Evolutionary conservation across 164 flowering plant genomes (phyloP).

Genomic region (Nelumbo lutea): DNA sequence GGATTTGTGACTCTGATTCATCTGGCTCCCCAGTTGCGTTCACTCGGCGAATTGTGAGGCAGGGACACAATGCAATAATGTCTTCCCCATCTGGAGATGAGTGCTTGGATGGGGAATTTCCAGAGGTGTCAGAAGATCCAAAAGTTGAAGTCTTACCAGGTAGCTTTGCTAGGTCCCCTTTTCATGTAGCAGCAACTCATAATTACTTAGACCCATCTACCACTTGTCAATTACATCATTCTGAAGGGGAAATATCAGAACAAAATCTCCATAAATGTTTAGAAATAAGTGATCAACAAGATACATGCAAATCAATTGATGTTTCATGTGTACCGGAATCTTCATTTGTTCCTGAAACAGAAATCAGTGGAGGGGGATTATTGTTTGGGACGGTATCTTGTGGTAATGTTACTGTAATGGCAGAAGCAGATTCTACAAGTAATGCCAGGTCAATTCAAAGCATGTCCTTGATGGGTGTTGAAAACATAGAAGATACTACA

Average conservation of each 20-base stretch:
- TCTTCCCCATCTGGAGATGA: conserved; percentile 77
- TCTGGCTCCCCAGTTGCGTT: conserved; percentile 52
- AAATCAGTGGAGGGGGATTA: conserved; percentile 32
- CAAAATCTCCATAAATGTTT: conserved; percentile 18
- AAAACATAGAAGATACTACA: conserved; percentile 15
- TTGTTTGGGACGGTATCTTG: conserved; percentile 28
- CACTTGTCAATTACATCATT: conserved; percentile 17
- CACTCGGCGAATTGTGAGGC: conserved; percentile 31
- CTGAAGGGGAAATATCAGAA: conserved; percentile 16
- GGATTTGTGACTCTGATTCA: conserved; percentile 29
- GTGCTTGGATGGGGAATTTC: conserved; percentile 13
- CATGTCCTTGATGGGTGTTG: conserved; percentile 8
- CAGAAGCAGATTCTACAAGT: conserved; percentile 24
- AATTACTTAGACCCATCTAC: conserved; percentile 10
- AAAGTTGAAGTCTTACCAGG: conserved; percentile 3
- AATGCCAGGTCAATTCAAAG: conserved; percentile 10
- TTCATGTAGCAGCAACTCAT: neutral
- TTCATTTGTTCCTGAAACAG: conserved; percentile 78
- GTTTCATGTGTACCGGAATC: conserved; percentile 81
- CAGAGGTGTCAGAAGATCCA: conserved; percentile 5
- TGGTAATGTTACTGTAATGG: conserved; percentile 20
- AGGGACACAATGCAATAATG: conserved; percentile 34
- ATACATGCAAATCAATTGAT: conserved; percentile 35
- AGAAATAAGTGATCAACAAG: conserved; percentile 17
- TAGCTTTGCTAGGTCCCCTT: conserved; percentile 1